Evolutionary conservation across 2,329 filamentous ascomycete species (phyloP).

Genomic region (Venturia pyrina): DNA sequence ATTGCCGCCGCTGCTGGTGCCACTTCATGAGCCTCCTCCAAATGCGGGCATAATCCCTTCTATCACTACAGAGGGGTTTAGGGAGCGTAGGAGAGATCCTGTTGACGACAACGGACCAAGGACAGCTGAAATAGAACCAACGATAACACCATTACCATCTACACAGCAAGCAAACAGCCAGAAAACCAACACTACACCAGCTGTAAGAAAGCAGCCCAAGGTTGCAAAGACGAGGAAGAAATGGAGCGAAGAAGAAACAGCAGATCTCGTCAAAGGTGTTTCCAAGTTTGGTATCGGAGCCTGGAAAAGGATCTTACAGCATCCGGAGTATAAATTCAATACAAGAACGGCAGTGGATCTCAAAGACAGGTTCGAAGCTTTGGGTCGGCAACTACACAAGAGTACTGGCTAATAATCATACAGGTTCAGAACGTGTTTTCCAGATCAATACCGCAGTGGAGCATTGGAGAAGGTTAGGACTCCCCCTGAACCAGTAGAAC

Average conservation of each 20-base stretch:
- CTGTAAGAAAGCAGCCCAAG: conserved; percentile 25
- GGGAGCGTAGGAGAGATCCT: not conserved
- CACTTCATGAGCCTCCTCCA: conserved; percentile 53
- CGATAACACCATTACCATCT: conserved; percentile 2
- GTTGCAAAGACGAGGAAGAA: conserved; percentile 47
- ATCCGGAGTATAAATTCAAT: conserved; percentile 47
- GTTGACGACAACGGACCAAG: not conserved
- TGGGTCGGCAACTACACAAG: not conserved
- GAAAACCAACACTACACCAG: not conserved
- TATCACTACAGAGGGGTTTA: conserved; percentile 30
- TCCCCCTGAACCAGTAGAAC: not conserved
- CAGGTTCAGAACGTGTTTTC: conserved; percentile 41
- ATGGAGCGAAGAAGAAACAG: conserved; percentile 55
- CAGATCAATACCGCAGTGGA: conserved; percentile 33
- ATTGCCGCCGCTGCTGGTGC: conserved; percentile 44
- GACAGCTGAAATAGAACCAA: not conserved
- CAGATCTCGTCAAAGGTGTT: conserved; percentile 47
- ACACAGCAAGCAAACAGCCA: not conserved
- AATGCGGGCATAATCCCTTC: conserved; percentile 51
- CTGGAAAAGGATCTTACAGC: conserved; percentile 53
- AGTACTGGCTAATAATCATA: not conserved
- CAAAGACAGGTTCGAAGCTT: conserved; percentile 40
- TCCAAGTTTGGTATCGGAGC: conserved; percentile 52
- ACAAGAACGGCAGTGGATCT: conserved; percentile 49
- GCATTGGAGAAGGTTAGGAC: not conserved